These are phyloP conservation scores for Yamadazyma conglobata DNA, from an alignment of 1,139 yeast genomes.

Conservation along the genomic window DNA sequence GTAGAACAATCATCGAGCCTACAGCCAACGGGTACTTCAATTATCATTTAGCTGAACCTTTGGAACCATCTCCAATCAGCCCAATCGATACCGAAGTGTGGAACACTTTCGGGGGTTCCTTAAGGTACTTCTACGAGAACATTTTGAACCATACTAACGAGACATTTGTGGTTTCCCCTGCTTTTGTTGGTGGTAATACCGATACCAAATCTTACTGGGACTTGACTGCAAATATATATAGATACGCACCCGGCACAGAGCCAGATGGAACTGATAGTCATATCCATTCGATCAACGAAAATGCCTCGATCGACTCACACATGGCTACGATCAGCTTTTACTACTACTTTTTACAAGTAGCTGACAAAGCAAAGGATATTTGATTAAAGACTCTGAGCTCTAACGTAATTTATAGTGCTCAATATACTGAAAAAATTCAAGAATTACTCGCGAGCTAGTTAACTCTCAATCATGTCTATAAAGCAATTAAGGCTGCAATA, in stretches of 20 bases:
- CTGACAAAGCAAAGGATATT: slow-evolving; percentile 15
- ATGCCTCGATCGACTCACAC: slow-evolving; percentile 24
- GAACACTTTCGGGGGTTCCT: slow-evolving; percentile 53
- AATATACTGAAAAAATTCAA: neutral
- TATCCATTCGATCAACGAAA: slow-evolving; percentile 37
- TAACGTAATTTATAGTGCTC: neutral
- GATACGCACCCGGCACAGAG: slow-evolving; percentile 30
- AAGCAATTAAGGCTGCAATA: slow-evolving; percentile 6
- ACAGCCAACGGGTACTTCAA: slow-evolving; percentile 47
- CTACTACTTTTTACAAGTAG: slow-evolving; percentile 36
- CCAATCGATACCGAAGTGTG: slow-evolving; percentile 47
- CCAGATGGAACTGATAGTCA: slow-evolving; percentile 5
- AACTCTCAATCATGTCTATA: slow-evolving; percentile 3
- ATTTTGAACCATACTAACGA: slow-evolving; percentile 29
- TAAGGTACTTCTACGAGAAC: slow-evolving; percentile 54
- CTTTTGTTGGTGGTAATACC: slow-evolving; percentile 36
- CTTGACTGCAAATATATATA: slow-evolving; percentile 33
- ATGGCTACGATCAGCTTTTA: slow-evolving; percentile 29
- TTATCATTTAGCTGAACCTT: slow-evolving; percentile 28
- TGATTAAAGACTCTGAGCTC: neutral
- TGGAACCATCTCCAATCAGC: slow-evolving; percentile 62
- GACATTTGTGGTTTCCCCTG: slow-evolving; percentile 31
- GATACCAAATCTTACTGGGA: slow-evolving; percentile 43
- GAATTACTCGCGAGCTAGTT: neutral
- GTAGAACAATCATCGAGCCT: slow-evolving; percentile 21